Conservation (phyloP, 257 asterid species). For the Nicotiana otophora region DNA sequence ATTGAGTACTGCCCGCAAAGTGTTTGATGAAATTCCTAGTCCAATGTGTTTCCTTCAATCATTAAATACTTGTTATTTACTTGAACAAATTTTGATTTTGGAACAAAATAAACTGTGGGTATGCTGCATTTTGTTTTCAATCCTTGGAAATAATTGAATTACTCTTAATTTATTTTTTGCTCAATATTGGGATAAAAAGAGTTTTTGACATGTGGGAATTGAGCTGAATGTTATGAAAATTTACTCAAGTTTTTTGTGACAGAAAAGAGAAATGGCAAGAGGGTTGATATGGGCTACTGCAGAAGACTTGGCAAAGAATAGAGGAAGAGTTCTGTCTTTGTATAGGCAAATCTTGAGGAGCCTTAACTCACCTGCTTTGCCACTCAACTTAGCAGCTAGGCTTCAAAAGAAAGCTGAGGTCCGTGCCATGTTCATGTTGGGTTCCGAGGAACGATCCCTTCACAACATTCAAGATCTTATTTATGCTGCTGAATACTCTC, state of each 20-base stretch:
- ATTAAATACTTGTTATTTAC: not conserved
- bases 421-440: conserved; percentile 67
- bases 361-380: conserved; percentile 74
- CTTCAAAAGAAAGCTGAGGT: conserved; percentile 70
- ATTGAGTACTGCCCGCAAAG: not conserved
- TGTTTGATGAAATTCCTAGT: conserved; percentile 3
- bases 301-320: conserved; percentile 64
- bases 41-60: not conserved
- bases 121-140: not conserved
- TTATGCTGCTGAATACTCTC: conserved; percentile 75
- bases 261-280: conserved; percentile 39
- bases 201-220: no score
- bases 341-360: conserved; percentile 74
- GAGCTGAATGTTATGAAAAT: no score
- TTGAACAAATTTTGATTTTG: not conserved
- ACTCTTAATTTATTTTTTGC: not conserved
- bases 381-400: conserved; percentile 65
- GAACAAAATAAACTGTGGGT: not conserved
- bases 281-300: conserved; percentile 86
- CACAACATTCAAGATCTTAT: conserved; percentile 83
- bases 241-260: not conserved
- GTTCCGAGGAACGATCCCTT: conserved; percentile 67
- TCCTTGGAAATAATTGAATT: not conserved
- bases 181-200: not conserved
- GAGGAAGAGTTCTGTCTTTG: conserved; percentile 55